Conservation (phyloP, 139 green algal species). For the Tetraselmis chui region DNA sequence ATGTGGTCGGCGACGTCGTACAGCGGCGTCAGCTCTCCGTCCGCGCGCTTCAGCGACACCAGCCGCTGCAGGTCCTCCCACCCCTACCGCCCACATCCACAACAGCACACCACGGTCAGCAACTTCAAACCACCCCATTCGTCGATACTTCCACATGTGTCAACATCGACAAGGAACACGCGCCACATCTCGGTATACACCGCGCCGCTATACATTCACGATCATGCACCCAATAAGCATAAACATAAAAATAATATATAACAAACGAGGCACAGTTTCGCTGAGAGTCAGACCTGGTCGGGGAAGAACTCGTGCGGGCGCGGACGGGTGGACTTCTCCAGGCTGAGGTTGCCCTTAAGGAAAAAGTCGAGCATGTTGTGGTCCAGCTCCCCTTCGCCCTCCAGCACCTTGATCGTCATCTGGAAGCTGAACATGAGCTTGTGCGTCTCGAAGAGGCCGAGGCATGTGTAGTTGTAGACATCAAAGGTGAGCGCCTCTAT, state of each 20-base stretch:
- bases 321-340: conserved; percentile 50
- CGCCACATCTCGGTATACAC: no score
- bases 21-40: conserved; percentile 29
- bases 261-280: no score
- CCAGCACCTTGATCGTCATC: conserved; percentile 73
- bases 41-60: conserved; percentile 35
- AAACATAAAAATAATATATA: no score
- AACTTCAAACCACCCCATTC: no score
- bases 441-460: conserved; percentile 73
- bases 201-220: no score
- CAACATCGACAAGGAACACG: no score
- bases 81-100: conserved; percentile 34
- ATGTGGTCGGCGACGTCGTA: conserved; percentile 52
- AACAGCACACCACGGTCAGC: no score
- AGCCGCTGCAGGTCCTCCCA: conserved; percentile 80
- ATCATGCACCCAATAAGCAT: no score
- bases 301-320: conserved; percentile 61
- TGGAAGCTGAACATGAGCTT: conserved; percentile 78
- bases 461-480: conserved; percentile 75
- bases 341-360: conserved; percentile 74
- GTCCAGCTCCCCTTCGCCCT: conserved; percentile 52
- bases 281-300: conserved; percentile 35
- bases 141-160: no score
- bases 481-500: conserved; percentile 70
- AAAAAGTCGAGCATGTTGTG: conserved; percentile 77